These are phyloP conservation scores for Cubamyces sp. DNA, from an alignment of 768 basidiomycete genomes.

Conservation along the genomic window DNA sequence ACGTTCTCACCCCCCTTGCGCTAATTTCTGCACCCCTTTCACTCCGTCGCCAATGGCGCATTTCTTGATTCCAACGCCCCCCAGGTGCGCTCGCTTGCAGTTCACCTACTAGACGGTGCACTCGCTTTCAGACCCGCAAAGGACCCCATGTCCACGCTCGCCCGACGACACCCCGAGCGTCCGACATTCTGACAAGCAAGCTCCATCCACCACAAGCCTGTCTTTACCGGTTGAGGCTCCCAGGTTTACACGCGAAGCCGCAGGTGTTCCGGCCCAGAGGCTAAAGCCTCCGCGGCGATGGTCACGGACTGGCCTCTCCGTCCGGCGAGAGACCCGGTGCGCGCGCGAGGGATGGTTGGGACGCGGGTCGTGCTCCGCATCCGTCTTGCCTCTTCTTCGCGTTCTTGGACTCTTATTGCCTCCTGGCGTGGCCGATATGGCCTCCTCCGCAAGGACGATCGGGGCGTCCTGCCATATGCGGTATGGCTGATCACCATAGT, in stretches of 20 bases:
- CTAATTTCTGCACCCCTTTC: neutral
- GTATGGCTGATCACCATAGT: constrained; percentile 10
- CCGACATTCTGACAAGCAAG: constrained; percentile 16
- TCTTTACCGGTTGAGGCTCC: constrained; percentile 12
- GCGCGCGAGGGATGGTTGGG: constrained; percentile 4
- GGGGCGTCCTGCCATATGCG: constrained; percentile 6
- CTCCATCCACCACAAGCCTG: neutral
- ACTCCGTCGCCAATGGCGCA: neutral
- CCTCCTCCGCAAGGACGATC: constrained; percentile 7
- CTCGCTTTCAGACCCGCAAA: neutral
- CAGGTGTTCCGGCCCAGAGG: constrained; percentile 9
- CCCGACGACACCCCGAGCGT: constrained; percentile 20
- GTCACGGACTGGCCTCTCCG: constrained; percentile 5
- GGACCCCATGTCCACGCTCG: neutral
- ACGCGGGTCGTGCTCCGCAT: constrained; percentile 9
- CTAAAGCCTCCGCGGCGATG: constrained; percentile 17
- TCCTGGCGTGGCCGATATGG: neutral
- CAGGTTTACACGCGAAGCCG: constrained; percentile 18
- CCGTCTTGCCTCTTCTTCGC: neutral
- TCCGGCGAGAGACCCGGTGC: constrained; percentile 18
- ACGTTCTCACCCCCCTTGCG: constrained; percentile 13
- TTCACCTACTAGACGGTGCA: too few relatives aligned
- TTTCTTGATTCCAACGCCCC: neutral
- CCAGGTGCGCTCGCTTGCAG: neutral
- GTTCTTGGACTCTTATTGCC: constrained; percentile 13